Evolutionary conservation across 225 moss, liverwort and hornwort species (phyloP).

Genomic region (Rhytidiadelphus loreus): DNA sequence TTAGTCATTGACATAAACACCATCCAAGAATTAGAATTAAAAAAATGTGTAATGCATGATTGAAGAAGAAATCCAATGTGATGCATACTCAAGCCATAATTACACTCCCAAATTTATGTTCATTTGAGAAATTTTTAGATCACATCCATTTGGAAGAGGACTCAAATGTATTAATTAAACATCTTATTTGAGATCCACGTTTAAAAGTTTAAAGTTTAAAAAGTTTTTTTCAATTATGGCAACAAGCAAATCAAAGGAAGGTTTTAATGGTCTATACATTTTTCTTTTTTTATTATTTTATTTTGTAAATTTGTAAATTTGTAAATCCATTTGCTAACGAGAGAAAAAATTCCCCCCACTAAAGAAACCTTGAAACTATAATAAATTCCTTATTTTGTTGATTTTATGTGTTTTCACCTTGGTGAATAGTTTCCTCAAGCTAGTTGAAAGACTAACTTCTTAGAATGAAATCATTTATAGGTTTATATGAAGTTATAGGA

Average conservation of each 20-base stretch:
- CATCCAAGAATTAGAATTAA: neutral
- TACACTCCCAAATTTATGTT: neutral
- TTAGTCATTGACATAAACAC: neutral
- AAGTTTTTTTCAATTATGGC: neutral
- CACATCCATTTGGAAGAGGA: neutral
- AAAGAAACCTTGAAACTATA: neutral
- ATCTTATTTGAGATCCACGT: neutral
- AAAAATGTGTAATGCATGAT: neutral
- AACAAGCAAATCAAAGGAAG: too few species aligned
- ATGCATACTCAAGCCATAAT: neutral
- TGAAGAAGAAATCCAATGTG: fast-evolving
- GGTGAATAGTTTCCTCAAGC: fast-evolving
- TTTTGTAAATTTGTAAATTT: neutral
- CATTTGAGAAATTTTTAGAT: too few species aligned
- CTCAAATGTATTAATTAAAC: too few species aligned
- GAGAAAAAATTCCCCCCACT: fast-evolving
- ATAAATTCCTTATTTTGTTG: fast-evolving
- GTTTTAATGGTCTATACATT: too few species aligned
- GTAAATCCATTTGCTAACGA: neutral
- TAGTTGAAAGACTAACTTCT: neutral
- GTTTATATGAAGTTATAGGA: neutral
- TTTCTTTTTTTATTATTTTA: too few species aligned
- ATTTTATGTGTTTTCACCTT: fast-evolving
- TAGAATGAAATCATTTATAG: neutral
- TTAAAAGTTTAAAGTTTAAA: neutral